phyloP scores from a whole-genome alignment of 2,329 filamentous ascomycete genomes.

The Phaeosphaeriaceae sp. region DNA sequence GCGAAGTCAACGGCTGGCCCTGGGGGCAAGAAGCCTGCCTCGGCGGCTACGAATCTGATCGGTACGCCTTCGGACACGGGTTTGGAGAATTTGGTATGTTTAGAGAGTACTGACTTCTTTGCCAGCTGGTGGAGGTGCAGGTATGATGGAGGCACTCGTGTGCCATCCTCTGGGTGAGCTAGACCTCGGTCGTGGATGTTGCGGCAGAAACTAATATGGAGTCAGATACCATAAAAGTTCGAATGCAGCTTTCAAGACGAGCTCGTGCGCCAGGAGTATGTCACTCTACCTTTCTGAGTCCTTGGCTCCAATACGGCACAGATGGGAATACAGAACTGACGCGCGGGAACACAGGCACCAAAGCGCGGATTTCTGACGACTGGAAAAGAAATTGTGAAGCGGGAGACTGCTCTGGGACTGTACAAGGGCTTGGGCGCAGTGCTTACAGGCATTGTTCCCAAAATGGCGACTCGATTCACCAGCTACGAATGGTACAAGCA shows the following conservation, averaged over 20 bases:
- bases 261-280: conserved; percentile 79
- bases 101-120: conserved; percentile 20
- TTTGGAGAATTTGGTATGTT: background rate
- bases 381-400: conserved; percentile 82
- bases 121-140: conserved; percentile 90
- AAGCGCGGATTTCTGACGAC: conserved; percentile 88
- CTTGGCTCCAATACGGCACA: background rate
- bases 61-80: conserved; percentile 61
- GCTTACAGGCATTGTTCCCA: conserved; percentile 93
- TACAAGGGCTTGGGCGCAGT: conserved; percentile 99
- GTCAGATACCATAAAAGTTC: conserved; percentile 94
- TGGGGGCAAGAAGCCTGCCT: conserved; percentile 77
- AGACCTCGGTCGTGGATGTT: background rate
- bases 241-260: conserved; percentile 95
- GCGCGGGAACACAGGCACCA: conserved; percentile 58
- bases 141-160: conserved; percentile 98
- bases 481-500: conserved; percentile 97
- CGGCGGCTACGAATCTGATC: conserved; percentile 88
- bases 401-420: conserved; percentile 88
- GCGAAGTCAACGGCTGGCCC: conserved; percentile 64
- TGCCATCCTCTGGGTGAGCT: conserved; percentile 88
- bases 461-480: conserved; percentile 99
- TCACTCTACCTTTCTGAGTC: conserved; percentile 17
- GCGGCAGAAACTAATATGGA: background rate
- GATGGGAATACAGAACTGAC: conserved; percentile 11